Evolutionary conservation across 371 early-diverging fungal genomes (phyloP), one percentile per base, ranked within the genome.

Genomic region (Mucor piriformis): DNA sequence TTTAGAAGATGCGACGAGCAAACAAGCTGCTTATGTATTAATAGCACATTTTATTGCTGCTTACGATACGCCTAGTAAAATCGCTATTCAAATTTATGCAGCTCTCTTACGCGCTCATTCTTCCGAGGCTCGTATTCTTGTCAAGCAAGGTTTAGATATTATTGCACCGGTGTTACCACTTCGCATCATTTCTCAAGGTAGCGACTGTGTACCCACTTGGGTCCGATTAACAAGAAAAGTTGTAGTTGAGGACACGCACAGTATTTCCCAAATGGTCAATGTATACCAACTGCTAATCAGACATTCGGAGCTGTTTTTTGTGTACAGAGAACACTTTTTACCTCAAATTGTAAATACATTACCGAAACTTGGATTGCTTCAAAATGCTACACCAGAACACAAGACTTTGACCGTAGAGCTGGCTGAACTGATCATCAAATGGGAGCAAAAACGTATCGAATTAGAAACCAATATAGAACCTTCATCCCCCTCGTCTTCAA

Each of bases 1-100:
- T 57, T 73, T 91, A 18, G 95, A 98, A 55, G 98, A 99, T 57
- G 82, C 94, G 7, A 95, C 93, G 13, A 88, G 92, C 69, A 97
- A 96, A 61, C 95, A 97, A 59, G 90, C 98, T 1, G 93, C 98
- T 2, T 96, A 95, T 69, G 96, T 95, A 6, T 69, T 96, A 23
- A 84, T 96, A 50, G 89, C 96, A 3, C 83, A 91, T 24, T 96
- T 96, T 66, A 92, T 97, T 53, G 87, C 92, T 10, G 92, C 93
- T 0, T 97, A 88, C 64, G 95, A 96, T 34, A 94, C 96, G 3
- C 96, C 98, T 7, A 76, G 87, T 52, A 97, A 95, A 72, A 92
- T 98, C 51, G 88, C 94, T 6, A 86, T 87, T 37, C 95, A 95
- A 59, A 90, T 94, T 21, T 96, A 92, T 64, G 91, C 88, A 23